Base-by-base conservation (phyloP, 2,329 filamentous ascomycete genomes). In the Fusarium caatingaense region DNA sequence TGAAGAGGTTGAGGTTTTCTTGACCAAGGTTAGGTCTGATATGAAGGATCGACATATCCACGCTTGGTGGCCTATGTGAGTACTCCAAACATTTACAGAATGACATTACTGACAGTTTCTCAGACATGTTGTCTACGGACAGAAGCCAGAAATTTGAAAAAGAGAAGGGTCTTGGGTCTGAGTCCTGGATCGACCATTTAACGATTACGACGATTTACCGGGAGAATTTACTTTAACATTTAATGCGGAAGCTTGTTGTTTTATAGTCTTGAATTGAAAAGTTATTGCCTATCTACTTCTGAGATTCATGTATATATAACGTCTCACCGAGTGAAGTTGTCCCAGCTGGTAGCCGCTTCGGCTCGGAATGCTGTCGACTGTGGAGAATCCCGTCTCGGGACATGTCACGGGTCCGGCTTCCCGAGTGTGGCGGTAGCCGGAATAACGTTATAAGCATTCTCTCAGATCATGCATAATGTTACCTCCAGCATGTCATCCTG, bases 21-120 rank as follows among this genome's bases (percentile, higher is more conserved):
- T 80, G 16, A 67, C 73, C 20, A 74, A 78, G 12, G 78, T 79
- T 18, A 77, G 78, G 20, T 69, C 60, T 2, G 79, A 81, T 28
- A 74, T 83, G 69, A 76, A 64, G 44, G 74, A 82, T 32, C 77
- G 71, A 23, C 60, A 64, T 0, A 76, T 80, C 9, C 82, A 83
- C 44, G 75, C 76, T 0, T 83, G 78, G 68, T 82, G 80, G 76
- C 78, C 79, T 12, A 75, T 81, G 78, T 82, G 64, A 77, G 79
- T 69, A 32, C 3, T 1, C 5, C 4, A 5, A 8, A 5, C 0
- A 3, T 18, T 16, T 8, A 0, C 10, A 7, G 2, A 4, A 2
- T 5, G 1, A 1, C 7, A 18, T 16, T 18, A 12, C 51, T 62
- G 1, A 54, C 28, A 2, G 1, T 7, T 3, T 2, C 4, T 13